phyloP scores from a whole-genome alignment of 1,284 basidiomycete species.

The Ustilago sp. region DNA sequence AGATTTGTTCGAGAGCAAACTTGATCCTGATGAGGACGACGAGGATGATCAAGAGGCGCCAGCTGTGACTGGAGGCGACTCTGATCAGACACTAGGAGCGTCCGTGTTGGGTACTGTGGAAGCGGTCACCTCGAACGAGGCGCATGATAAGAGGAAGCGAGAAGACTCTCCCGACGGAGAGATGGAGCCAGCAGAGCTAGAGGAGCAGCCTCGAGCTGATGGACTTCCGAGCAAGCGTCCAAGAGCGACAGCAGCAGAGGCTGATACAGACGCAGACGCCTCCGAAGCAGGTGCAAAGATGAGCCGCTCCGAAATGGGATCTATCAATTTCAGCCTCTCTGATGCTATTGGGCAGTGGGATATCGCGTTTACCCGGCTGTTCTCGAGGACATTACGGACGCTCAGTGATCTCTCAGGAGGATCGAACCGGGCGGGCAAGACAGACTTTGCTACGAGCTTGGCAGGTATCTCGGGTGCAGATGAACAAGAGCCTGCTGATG shows the following conservation, averaged over 20 bases:
- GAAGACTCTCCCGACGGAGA: conserved; percentile 3
- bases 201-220: conserved; percentile 25
- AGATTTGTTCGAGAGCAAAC: conserved; percentile 48
- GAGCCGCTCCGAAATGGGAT: conserved; percentile 42
- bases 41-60: conserved; percentile 28
- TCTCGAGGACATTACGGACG: conserved; percentile 42
- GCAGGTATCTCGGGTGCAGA: conserved; percentile 33
- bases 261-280: conserved; percentile 13
- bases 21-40: conserved; percentile 48
- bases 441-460: conserved; percentile 22
- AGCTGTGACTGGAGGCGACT: not conserved
- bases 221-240: conserved; percentile 30
- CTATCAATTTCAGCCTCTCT: conserved; percentile 34
- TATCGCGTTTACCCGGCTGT: conserved; percentile 47
- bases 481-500: conserved; percentile 25
- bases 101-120: conserved; percentile 36
- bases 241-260: conserved; percentile 16
- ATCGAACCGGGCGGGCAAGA: conserved; percentile 11
- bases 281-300: conserved; percentile 26
- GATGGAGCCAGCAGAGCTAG: not conserved
- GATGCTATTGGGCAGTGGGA: conserved; percentile 51
- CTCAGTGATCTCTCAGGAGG: conserved; percentile 47
- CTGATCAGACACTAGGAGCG: conserved; percentile 31
- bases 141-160: conserved; percentile 29
- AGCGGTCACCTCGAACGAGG: conserved; percentile 14